A percentile compares a stretch with the other conserved stretches of the same genome.
Conservation (phyloP, 495 filamentous ascomycete genomes). For the Penicillium fimorum region DNA sequence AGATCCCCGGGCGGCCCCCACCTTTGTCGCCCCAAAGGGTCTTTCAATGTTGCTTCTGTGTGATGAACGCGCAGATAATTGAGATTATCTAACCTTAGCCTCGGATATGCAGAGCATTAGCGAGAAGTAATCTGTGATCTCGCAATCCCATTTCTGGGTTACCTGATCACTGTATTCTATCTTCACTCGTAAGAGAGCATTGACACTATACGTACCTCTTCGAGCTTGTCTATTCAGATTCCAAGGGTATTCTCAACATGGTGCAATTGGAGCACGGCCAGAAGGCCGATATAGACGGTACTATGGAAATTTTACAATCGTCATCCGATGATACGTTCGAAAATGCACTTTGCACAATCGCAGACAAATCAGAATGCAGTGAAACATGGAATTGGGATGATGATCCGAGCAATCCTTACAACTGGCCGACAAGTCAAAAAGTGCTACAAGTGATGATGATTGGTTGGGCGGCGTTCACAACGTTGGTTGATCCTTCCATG, state of each 20-base stretch:
- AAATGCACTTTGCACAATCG: neutral
- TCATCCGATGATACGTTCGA: neutral
- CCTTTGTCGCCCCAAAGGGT: neutral
- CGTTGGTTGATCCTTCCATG: constrained; percentile 8
- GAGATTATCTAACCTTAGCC: neutral
- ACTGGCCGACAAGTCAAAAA: constrained; percentile 21
- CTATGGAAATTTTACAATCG: neutral
- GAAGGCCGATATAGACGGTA: neutral
- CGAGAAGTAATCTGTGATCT: neutral
- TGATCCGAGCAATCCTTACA: constrained; percentile 27
- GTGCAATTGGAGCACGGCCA: neutral
- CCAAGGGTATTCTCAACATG: neutral
- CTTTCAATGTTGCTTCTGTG: neutral
- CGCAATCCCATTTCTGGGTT: neutral
- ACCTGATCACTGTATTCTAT: neutral
- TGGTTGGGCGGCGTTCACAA: constrained; percentile 21
- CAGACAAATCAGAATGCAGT: neutral
- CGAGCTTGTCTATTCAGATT: too few species aligned
- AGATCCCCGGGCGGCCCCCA: too few species aligned
- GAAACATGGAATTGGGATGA: constrained; percentile 18
- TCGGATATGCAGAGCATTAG: neutral
- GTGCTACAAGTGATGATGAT: constrained; percentile 24
- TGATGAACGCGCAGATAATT: neutral
- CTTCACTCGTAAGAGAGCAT: too few species aligned
- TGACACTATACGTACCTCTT: too few species aligned